Conservation (phyloP, 257 asterid species). For the Gentiana dahurica region DNA sequence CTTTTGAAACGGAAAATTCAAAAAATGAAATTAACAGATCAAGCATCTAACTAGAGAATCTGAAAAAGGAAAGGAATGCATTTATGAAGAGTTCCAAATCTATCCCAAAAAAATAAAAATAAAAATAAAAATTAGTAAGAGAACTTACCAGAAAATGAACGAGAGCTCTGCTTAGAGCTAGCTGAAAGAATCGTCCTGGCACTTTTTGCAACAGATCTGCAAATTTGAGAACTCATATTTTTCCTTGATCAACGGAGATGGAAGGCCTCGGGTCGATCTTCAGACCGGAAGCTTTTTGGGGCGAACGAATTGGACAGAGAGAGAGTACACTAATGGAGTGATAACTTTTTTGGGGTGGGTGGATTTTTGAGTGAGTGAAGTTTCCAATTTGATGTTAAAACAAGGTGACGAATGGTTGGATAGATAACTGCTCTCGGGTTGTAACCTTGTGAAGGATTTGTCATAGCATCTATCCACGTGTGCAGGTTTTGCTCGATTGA, state of each 20-base stretch:
- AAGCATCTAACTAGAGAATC: no score
- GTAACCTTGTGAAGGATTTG: neutral
- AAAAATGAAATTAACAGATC: no score
- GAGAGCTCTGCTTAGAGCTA: conserved; percentile 64
- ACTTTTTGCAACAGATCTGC: conserved; percentile 53
- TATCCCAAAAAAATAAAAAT: no score
- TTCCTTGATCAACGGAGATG: neutral
- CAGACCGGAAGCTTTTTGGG: neutral
- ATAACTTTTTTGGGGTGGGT: neutral
- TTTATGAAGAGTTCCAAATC: no score
- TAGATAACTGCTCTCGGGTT: neutral
- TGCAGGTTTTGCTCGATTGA: no score
- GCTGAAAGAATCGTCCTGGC: conserved; percentile 63
- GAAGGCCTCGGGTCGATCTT: neutral
- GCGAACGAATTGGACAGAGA: neutral
- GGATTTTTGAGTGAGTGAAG: neutral
- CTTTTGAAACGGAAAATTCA: no score
- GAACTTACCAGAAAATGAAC: conserved; percentile 56
- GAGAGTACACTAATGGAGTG: conserved; percentile 3
- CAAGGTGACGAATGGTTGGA: neutral
- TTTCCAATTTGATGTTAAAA: neutral
- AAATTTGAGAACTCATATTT: conserved; percentile 78
- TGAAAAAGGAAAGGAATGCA: no score
- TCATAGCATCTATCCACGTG: neutral
- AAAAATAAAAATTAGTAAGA: no score